Evolutionary conservation across 2,329 filamentous ascomycete genomes (phyloP).

Genomic region (Scytalidium lignicola): DNA sequence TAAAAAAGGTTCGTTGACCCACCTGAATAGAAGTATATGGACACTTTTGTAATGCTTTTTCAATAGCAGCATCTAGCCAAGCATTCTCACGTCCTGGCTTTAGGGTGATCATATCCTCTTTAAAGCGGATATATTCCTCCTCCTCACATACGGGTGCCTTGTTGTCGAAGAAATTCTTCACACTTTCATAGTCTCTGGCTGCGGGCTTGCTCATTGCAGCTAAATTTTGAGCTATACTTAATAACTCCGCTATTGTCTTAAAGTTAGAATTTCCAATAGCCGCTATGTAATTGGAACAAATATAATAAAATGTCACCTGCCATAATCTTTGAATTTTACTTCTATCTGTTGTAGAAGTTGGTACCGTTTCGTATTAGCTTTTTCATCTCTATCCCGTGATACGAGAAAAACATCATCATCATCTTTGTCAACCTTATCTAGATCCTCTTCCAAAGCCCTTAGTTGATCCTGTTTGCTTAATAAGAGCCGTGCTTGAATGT

Average conservation of each 20-base stretch:
- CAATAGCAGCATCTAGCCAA: slow-evolving; percentile 32
- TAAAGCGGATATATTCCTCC: slow-evolving; percentile 27
- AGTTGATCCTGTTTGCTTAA: slow-evolving; percentile 18
- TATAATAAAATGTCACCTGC: too few relatives aligned
- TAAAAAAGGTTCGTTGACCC: background rate
- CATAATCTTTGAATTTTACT: slow-evolving; percentile 7
- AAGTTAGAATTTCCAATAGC: background rate
- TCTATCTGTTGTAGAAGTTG: slow-evolving; percentile 7
- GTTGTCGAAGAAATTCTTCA: slow-evolving; percentile 22
- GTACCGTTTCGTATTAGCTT: background rate
- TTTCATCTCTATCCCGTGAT: slow-evolving; percentile 6
- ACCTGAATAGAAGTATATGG: slow-evolving; percentile 10
- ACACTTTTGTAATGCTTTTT: slow-evolving; percentile 18
- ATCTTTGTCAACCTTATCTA: slow-evolving; percentile 10
- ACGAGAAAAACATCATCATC: slow-evolving; percentile 7
- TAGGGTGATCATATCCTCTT: slow-evolving; percentile 36
- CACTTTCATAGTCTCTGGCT: slow-evolving; percentile 27
- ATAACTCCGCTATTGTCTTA: slow-evolving; percentile 9
- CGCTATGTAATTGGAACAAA: background rate
- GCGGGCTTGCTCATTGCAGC: slow-evolving; percentile 26
- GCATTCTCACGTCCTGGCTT: slow-evolving; percentile 33
- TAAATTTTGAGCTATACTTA: slow-evolving; percentile 18
- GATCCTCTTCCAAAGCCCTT: slow-evolving; percentile 13
- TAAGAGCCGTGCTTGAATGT: slow-evolving; percentile 32
- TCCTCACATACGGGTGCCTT: slow-evolving; percentile 20